Evolutionary conservation across 371 early-diverging fungal genomes (phyloP), one percentile per base, ranked within the genome.

Genomic region (Chytridium lagenaria): DNA sequence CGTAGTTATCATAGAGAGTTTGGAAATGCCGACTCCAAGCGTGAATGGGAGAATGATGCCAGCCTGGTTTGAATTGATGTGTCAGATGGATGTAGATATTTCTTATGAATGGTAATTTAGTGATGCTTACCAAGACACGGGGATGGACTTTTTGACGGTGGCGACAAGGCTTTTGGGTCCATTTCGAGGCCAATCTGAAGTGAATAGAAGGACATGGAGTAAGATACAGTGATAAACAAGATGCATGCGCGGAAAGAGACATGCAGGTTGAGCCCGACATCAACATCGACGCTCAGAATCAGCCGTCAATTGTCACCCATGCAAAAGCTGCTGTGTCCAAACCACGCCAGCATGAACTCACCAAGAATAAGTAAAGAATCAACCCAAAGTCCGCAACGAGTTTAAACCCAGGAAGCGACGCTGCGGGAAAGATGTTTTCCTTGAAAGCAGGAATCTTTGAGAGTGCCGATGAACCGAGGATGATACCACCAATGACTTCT

Each of bases 311-410:
- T n/a, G n/a, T n/a, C n/a, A n/a, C n/a, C n/a, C n/a, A n/a, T n/a
- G n/a, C n/a, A n/a, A n/a, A n/a, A n/a, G n/a, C n/a, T n/a, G n/a
- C n/a, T n/a, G n/a, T n/a, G n/a, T n/a, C n/a, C n/a, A n/a, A n/a
- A n/a, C n/a, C n/a, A n/a, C n/a, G n/a, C n/a, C n/a, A n/a, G n/a
- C n/a, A n/a, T n/a, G 22, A 10, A 1, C 95, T 94, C 31, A 96
- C 92, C 61, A 96, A 86, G 78, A 96, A 96, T 61, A 97, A 83
- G 80, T 93, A 97, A 59, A 98, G 87, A 19, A 96, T 86, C 49
- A 98, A 84, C 15, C 96, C 97, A 72, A 98, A 78, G 73, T 91
- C 92, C n/a, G 97, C 89, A 7, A 94, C 85, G 30, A 95, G 80
- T 50, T 87, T 90, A 51, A 97, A 80, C 72, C 82, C 86, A 0